Evolutionary conservation across 805 yeast species (phyloP).

Genomic region (Metschnikowia proteae): DNA sequence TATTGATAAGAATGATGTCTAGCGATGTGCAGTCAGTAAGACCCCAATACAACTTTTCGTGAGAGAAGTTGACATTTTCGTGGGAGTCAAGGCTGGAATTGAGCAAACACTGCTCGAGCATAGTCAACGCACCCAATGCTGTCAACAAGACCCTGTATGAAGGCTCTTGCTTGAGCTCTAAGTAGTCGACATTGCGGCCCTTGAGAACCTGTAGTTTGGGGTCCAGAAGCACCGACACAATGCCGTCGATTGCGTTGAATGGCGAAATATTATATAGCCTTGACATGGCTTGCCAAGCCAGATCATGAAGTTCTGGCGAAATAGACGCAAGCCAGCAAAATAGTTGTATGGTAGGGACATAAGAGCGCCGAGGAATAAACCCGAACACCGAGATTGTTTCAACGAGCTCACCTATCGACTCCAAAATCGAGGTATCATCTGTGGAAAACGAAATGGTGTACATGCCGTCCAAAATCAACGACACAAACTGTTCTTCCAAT

Average conservation of each 20-base stretch:
- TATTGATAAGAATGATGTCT: constrained; percentile 36
- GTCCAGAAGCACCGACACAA: constrained; percentile 21
- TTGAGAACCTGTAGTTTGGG: constrained; percentile 20
- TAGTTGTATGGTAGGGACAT: constrained; percentile 38
- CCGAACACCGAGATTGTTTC: constrained; percentile 46
- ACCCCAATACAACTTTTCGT: constrained; percentile 31
- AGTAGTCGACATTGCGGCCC: constrained; percentile 6
- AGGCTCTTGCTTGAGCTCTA: constrained; percentile 1
- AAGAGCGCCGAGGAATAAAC: constrained; percentile 38
- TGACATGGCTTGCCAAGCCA: constrained; percentile 37
- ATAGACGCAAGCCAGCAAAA: constrained; percentile 41
- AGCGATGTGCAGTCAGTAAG: constrained; percentile 28
- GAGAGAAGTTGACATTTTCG: constrained; percentile 7
- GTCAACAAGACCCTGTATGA: constrained; percentile 4
- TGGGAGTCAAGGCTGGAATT: constrained; percentile 5
- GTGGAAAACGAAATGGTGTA: constrained; percentile 40
- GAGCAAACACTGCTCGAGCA: constrained; percentile 27
- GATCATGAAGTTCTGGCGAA: constrained; percentile 31
- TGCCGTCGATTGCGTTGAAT: constrained; percentile 21
- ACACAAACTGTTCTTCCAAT: constrained; percentile 37
- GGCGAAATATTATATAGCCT: constrained; percentile 38
- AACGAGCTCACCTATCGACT: constrained; percentile 39
- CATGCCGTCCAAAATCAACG: constrained; percentile 28
- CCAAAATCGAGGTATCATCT: constrained; percentile 32
- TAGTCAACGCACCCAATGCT: constrained; percentile 35